Conservation (phyloP, 768 basidiomycete species). For the Tulasnella sp. region DNA sequence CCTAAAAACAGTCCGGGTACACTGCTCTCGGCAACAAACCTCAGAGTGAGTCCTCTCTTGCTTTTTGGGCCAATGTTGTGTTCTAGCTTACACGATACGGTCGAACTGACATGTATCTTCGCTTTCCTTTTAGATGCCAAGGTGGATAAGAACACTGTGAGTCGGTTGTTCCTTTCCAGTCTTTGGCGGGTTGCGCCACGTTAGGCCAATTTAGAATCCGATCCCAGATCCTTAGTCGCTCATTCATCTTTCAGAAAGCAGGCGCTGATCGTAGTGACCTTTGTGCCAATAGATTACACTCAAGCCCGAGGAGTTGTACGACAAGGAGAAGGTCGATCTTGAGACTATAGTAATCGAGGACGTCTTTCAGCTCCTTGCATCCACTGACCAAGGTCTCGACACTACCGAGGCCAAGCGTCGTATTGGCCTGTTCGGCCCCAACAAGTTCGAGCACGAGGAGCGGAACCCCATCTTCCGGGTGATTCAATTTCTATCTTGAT, state of each 20-base stretch:
- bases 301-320: slow-evolving; percentile 87
- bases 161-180: not conserved
- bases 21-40: slow-evolving; percentile 53
- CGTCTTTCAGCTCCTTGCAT: slow-evolving; percentile 92
- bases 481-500: slow-evolving; percentile 18
- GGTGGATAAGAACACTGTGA: slow-evolving; percentile 73
- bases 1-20: too few species aligned
- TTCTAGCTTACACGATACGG: not conserved
- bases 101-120: not conserved
- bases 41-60: slow-evolving; percentile 21
- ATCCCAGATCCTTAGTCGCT: too few species aligned
- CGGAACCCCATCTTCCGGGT: slow-evolving; percentile 87
- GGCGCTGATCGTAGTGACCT: too few species aligned
- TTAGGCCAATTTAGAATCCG: too few species aligned
- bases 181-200: not conserved
- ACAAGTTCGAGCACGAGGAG: slow-evolving; percentile 85
- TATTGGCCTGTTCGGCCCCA: slow-evolving; percentile 88
- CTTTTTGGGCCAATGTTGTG: not conserved
- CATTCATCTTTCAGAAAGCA: too few species aligned
- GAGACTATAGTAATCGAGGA: slow-evolving; percentile 95
- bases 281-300: slow-evolving; percentile 68
- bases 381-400: slow-evolving; percentile 68
- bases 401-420: slow-evolving; percentile 69
- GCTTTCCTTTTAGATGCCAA: slow-evolving; percentile 50
- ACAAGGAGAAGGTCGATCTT: slow-evolving; percentile 98